Conservation (phyloP, 805 yeast species). For the Wickerhamomyces canadensis region DNA sequence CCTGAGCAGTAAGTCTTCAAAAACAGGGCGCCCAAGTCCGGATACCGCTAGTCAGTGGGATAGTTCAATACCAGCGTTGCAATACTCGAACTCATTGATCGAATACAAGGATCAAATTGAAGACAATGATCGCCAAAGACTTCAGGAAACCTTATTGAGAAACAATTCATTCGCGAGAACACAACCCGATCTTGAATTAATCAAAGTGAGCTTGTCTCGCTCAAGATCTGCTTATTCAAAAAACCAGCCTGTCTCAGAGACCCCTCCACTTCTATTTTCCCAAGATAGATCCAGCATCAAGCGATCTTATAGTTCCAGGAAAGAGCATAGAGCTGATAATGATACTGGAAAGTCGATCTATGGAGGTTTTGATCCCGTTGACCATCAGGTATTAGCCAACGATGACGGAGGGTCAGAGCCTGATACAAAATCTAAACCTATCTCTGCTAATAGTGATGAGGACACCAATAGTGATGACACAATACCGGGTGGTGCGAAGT, state of each 20-base stretch:
- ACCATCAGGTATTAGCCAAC: not conserved
- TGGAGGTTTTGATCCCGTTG: not conserved
- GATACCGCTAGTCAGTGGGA: not conserved
- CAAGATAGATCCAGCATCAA: slow-evolving; percentile 3
- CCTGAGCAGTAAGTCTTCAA: too few relatives aligned
- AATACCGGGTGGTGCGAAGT: not conserved
- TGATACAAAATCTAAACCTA: not conserved
- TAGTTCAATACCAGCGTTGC: not conserved
- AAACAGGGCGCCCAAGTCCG: too few relatives aligned
- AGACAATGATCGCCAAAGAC: slow-evolving; percentile 1
- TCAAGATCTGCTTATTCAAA: slow-evolving; percentile 10
- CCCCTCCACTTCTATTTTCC: slow-evolving; percentile 8
- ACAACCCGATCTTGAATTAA: slow-evolving; percentile 6
- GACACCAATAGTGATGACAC: not conserved
- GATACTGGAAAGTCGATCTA: not conserved
- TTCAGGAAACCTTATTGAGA: slow-evolving; percentile 6
- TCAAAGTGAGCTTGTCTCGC: slow-evolving; percentile 10
- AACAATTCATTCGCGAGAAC: slow-evolving; percentile 2
- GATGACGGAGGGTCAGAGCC: not conserved
- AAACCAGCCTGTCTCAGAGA: not conserved
- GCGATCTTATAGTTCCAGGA: slow-evolving; percentile 2
- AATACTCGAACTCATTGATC: not conserved
- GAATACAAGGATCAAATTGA: not conserved
- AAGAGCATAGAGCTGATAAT: not conserved
- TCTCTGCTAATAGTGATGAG: not conserved